Percentiles rank a stretch among this genome's conserved stretches.
Evolutionary conservation across 1,284 basidiomycete species (phyloP).

Genomic region (Sanghuangporus baumii): DNA sequence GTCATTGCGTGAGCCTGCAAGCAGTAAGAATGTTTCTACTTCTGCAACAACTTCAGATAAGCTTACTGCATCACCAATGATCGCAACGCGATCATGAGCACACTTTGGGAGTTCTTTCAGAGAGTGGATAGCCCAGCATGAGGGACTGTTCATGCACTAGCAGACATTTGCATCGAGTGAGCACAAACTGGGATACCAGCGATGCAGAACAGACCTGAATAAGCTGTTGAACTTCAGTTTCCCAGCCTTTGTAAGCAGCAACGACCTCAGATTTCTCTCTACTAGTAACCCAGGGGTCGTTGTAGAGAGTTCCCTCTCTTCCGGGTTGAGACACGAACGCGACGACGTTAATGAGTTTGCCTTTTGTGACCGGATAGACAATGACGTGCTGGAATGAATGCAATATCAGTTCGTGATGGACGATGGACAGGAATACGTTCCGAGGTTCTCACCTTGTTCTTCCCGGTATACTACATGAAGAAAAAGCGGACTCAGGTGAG

Average conservation of each 20-base stretch:
- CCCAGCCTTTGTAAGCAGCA: conserved; percentile 11
- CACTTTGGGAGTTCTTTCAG: conserved; percentile 5
- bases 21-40: not conserved
- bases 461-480: conserved; percentile 7
- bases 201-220: conserved; percentile 6
- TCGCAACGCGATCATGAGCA: conserved; percentile 16
- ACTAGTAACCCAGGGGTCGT: not conserved
- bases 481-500: not conserved
- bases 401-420: too few relatives aligned
- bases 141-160: conserved; percentile 17
- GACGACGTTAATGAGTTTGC: conserved; percentile 13
- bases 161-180: not conserved
- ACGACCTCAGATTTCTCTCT: not conserved
- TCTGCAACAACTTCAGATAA: not conserved
- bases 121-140: conserved; percentile 18
- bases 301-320: conserved; percentile 1
- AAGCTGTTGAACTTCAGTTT: conserved; percentile 16
- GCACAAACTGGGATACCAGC: not conserved
- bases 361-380: not conserved
- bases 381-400: not conserved
- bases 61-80: conserved; percentile 19
- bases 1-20: conserved; percentile 36
- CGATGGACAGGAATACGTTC: too few relatives aligned
- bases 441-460: conserved; percentile 1
- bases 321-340: conserved; percentile 7